Base-by-base conservation (phyloP, 2,329 filamentous ascomycete species). In the Aspergillus brasiliensis region DNA sequence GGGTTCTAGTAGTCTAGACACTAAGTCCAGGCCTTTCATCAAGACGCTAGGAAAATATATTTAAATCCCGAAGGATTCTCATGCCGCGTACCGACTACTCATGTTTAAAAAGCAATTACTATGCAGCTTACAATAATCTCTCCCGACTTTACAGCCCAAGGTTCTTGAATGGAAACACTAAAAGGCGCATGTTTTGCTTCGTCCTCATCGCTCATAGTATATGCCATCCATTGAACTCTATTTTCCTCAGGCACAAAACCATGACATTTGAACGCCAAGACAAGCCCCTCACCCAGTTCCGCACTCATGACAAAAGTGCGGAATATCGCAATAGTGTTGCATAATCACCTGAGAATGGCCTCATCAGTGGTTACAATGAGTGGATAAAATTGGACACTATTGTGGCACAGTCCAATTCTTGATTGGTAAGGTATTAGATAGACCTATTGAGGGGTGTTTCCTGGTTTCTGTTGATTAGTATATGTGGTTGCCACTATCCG, bases 301-400 rank as follows among this genome's bases (percentile, higher is more conserved):
- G 62, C 64, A 49, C 52, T 53, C 68, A 68, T 66, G 67, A 67
- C 65, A 68, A 10, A 63, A 66, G 58, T 56, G 68, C 68, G 68
- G 68, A 70, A 67, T 25, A 46, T 38, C 51, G 52, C 21, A 42
- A 53, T 46, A 17, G 19, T 47, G 51, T 56, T 42, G 56, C 58
- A 61, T 51, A 58, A 59, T 37, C 51, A 23, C 28, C 28, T 47
- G 47, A 42, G 23, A 19, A 57, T 42, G 13, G 37, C 46, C 34
- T 51, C 31, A 49, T 51, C 46, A 8, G 17, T 4, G 19, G 17
- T 21, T 8, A 27, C 21, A 23, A 23, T 31, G 17, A 51, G 46
- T 42, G 38, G 38, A 46, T 17, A 46, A 55, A 2, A 27, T 17
- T 7, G 7, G 10, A 34, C 2, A 4, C 1, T 44, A 8, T 27